Evolutionary conservation across 768 basidiomycete genomes (phyloP), one percentile per base, ranked within the genome.

Genomic region (Phaeotremella fagi): DNA sequence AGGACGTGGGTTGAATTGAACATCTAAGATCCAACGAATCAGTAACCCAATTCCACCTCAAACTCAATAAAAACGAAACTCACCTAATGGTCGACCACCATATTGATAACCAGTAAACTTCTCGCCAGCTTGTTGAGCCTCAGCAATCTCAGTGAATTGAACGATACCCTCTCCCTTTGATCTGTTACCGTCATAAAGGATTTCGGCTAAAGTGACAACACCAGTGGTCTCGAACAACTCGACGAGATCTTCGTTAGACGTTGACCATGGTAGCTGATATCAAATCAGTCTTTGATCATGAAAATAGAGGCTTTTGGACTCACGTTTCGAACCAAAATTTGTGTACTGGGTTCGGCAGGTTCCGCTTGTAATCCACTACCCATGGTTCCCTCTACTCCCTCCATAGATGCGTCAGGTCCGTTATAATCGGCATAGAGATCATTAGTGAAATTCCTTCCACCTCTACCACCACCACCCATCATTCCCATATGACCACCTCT

Each of bases 291-390:
- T 3, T 12, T 16, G 6, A 5, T 15, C 16, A 42, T 11, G 22
- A 41, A 25, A n/a, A 1, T 36, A 35, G 46, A 46, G 2, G 2
- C 18, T 23, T 20, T 23, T 26, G n/a, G 12, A 85, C 94, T 75
- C 74, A 95, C 94, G 74, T 99, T 99, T 76, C 90, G 85, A 64
- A 98, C 92, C 83, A 94, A 88, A 70, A 99, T 97, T 78, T 99
- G 94, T 73, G 90, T 88, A 71, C 86, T 91, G 3, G 91, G 91
- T 64, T 91, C 88, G 2, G 87, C 80, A 45, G 59, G 60, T 43
- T 61, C 62, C n/a, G 54, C 48, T 38, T 38, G 35, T 7, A 64
- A 49, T 18, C 59, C 59, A 12, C 56, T 26, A 83, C 27, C 70
- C 14, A 51, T 50, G 16, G 50, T 56, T 18, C 52, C 50, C 57